Conservation (phyloP, 78 protist genomes). For the Carpediemonas membranifera region DNA sequence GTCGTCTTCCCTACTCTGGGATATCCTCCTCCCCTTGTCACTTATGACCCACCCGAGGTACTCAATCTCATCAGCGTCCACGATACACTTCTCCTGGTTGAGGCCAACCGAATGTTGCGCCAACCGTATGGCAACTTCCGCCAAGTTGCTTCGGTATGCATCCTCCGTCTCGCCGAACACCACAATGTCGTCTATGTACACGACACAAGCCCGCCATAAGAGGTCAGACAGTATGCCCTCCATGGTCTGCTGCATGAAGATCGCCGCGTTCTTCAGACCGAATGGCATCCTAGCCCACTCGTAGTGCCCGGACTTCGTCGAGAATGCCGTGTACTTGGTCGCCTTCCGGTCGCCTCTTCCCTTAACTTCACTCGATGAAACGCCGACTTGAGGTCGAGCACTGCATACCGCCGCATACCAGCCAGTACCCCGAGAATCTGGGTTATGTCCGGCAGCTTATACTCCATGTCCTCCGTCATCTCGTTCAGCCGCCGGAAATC, state of each 20-base stretch:
- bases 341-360: not conserved
- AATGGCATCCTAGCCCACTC: slow-evolving; percentile 23
- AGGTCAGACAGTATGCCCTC: not conserved
- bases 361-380: slow-evolving; percentile 11
- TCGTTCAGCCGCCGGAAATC: slow-evolving; percentile 30
- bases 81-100: not conserved
- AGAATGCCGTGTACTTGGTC: slow-evolving; percentile 13
- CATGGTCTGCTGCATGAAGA: slow-evolving; percentile 6
- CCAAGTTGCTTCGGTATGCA: slow-evolving; percentile 10
- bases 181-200: slow-evolving; percentile 31
- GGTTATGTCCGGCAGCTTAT: slow-evolving; percentile 9
- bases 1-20: not conserved
- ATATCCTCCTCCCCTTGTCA: not conserved
- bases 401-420: not conserved
- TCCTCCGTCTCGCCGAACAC: not conserved
- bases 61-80: not conserved
- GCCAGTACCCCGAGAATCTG: not conserved
- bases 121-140: not conserved
- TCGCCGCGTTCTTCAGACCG: slow-evolving; percentile 28
- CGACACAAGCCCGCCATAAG: not conserved
- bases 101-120: not conserved
- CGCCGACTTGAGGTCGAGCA: slow-evolving; percentile 18
- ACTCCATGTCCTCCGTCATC: not conserved
- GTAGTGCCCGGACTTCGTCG: slow-evolving; percentile 10
- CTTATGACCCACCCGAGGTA: not conserved